Conservation (phyloP, 2,329 filamentous ascomycete species). For the Fusarium tuaranense region DNA sequence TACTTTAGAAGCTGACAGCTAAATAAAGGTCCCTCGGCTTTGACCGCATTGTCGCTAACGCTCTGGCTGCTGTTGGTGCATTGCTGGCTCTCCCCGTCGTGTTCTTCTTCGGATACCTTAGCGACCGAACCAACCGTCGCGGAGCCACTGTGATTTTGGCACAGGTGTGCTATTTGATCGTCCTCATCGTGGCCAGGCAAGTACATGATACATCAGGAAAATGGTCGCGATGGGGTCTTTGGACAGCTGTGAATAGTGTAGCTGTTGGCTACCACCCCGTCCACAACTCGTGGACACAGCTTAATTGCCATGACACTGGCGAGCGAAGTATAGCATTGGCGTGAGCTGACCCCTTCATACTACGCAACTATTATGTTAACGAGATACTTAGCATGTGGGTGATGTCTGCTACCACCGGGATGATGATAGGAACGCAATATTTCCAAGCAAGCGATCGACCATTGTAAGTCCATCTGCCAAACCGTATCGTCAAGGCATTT, state of each 20-base stretch:
- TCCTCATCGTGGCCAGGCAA: conserved; percentile 10
- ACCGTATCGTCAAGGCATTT: not conserved
- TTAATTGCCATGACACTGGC: conserved; percentile 58
- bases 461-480: conserved; percentile 43
- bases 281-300: conserved; percentile 64
- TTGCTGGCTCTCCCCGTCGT: conserved; percentile 59
- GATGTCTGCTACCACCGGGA: conserved; percentile 62
- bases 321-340: conserved; percentile 56
- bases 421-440: conserved; percentile 65
- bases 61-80: conserved; percentile 55
- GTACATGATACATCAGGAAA: conserved; percentile 53
- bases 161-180: conserved; percentile 6
- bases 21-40: conserved; percentile 56
- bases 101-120: conserved; percentile 60
- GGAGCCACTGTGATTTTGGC: conserved; percentile 16
- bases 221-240: conserved; percentile 63
- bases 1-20: not conserved
- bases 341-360: conserved; percentile 42
- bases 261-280: conserved; percentile 66
- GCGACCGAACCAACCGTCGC: conserved; percentile 55
- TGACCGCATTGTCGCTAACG: conserved; percentile 58
- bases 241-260: conserved; percentile 63
- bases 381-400: conserved; percentile 53
- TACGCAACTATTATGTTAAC: not conserved
- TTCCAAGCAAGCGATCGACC: conserved; percentile 57